These are phyloP conservation scores for Alloascoidea africana DNA, from an alignment of 805 yeast genomes.

Conservation along the genomic window DNA sequence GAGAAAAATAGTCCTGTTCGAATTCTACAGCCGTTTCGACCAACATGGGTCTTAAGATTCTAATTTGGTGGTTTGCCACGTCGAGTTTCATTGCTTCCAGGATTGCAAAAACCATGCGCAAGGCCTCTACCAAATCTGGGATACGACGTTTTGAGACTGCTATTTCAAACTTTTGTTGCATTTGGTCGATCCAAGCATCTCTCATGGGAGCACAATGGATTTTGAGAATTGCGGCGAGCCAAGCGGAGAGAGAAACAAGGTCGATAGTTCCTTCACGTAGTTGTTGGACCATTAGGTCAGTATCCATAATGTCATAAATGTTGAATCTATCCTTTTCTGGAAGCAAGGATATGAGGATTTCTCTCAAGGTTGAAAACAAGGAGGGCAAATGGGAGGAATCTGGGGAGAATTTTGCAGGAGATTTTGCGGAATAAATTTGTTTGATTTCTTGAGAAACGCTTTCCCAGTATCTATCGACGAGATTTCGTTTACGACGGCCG, in stretches of 20 bases:
- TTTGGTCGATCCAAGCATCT: constrained; percentile 76
- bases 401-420: constrained; percentile 3
- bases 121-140: constrained; percentile 49
- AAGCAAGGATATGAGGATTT: constrained; percentile 56
- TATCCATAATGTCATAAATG: constrained; percentile 61
- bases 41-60: constrained; percentile 69
- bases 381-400: constrained; percentile 29
- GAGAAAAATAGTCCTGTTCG: constrained; percentile 69
- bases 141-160: constrained; percentile 29
- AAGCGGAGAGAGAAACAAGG: constrained; percentile 51
- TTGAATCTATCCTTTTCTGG: constrained; percentile 61
- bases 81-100: constrained; percentile 91
- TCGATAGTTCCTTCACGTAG: constrained; percentile 47
- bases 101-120: constrained; percentile 64
- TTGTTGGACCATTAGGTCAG: constrained; percentile 65
- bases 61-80: constrained; percentile 87
- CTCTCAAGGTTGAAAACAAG: constrained; percentile 63
- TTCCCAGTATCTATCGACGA: constrained; percentile 75
- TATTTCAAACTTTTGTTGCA: constrained; percentile 41
- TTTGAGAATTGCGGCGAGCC: constrained; percentile 69
- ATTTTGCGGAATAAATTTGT: constrained; percentile 2
- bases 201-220: constrained; percentile 94
- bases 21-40: constrained; percentile 80
- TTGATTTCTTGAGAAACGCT: constrained; percentile 38
- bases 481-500: constrained; percentile 59